phyloP scores from a whole-genome alignment of 129 eudicot genomes.

The Gnaphalium uliginosum region DNA sequence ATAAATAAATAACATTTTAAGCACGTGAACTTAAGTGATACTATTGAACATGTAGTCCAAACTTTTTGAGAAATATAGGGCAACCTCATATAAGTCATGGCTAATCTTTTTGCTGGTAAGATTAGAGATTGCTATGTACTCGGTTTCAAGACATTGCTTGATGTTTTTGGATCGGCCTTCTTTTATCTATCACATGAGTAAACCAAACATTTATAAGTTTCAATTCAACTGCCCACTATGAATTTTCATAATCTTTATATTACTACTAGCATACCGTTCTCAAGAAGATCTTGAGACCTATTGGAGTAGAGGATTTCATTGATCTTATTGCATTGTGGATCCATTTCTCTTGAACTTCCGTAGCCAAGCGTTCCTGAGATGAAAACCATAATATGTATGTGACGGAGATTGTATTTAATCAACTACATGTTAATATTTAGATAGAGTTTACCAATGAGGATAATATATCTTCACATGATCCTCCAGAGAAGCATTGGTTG shows the following conservation, averaged over 20 bases:
- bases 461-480: conserved; percentile 50
- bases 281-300: conserved; percentile 45
- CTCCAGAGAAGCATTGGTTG: conserved; percentile 40
- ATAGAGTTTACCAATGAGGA: conserved; percentile 35
- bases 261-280: conserved; percentile 31
- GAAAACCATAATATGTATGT: background rate
- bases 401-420: background rate
- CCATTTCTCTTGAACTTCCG: conserved; percentile 40
- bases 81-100: conserved; percentile 37
- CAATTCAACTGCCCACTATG: background rate
- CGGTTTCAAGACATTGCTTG: conserved; percentile 28
- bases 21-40: conserved; percentile 3
- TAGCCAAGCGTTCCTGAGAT: conserved; percentile 35
- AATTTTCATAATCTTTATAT: background rate
- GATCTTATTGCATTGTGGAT: conserved; percentile 36
- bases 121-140: conserved; percentile 29
- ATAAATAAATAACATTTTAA: background rate
- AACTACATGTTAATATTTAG: background rate
- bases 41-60: background rate
- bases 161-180: conserved; percentile 34
- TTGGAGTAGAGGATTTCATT: conserved; percentile 40
- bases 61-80: background rate
- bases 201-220: background rate
- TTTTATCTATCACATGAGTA: conserved; percentile 25
- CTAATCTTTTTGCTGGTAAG: conserved; percentile 25